Evolutionary conservation across 2,329 filamentous ascomycete species (phyloP), one percentile per base, ranked within the genome.

Genomic region (Pseudodiploospora longispora): DNA sequence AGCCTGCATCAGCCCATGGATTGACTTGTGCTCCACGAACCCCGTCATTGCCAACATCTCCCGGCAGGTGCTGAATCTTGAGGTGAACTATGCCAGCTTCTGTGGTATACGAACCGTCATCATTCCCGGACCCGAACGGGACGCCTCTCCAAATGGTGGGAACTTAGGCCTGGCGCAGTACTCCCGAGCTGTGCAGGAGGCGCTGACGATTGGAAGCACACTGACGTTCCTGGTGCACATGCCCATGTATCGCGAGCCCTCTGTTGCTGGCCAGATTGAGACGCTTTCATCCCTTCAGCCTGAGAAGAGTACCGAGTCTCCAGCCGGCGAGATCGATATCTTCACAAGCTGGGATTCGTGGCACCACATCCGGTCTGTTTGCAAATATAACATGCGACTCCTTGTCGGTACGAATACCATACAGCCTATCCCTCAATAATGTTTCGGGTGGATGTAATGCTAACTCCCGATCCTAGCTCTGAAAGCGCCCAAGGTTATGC

Each of bases 81-180:
- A 98, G 62, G 77, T 97, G 39, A 86, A 88, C 40, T 98, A 96
- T 66, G 93, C 94, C 51, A 90, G 88, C 50, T 98, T 97, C 66
- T 96, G 89, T 58, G 94, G 94, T 32, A 77, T 93, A 39, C 81
- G 82, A 44, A 94, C 85, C 63, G 74, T 97, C 47, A 71, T 97
- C 41, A 72, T 98, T 30, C 82, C 84, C 2, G 89, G 89, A 0
- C 93, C 93, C 3, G 76, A 77, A 51, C 67, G 79, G 10, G 78
- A 83, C 51, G 72, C 78, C 46, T 73, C 75, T 46, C 73, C 71
- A 44, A 60, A 70, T 48, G 63, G 67, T 10, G 70, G 67, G 39
- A 66, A 70, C 52, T 67, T 70, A 58, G 72, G 74, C n/a, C 59
- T 76, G 72, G 57, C 83, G 0, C 87, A 89, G 56, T 98, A 89